Base-by-base conservation (phyloP, 2,329 filamentous ascomycete genomes). In the Pyricularia pennisetigena region DNA sequence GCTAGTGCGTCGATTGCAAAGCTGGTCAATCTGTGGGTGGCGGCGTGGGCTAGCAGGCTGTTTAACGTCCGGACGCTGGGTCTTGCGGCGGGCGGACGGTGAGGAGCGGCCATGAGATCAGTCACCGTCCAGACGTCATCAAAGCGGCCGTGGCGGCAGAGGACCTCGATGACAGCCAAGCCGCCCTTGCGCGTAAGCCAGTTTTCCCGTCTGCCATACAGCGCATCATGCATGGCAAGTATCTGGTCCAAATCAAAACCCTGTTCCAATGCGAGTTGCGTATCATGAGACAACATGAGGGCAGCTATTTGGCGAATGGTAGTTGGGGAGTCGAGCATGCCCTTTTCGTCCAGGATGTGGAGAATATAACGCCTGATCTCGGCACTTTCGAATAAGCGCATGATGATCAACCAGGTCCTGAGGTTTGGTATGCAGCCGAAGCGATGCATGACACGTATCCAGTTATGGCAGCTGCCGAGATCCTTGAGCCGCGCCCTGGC, bases 361-460 rank as follows among this genome's bases (percentile, higher is more conserved):
- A 85, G 73, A 32, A 83, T 75, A 71, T 82, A 80, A 28, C 79
- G 78, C 67, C 79, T 78, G 66, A 82, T 79, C n/a, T 85, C 82
- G 73, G 89, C 87, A 12, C 83, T 84, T 74, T 86, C 84, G 69
- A 90, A 84, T 63, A 85, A 76, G n/a, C 77, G 74, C 23, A 86
- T 74, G 69, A 85, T 82, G 4, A 81, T 75, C 2, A 81, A 71
- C 83, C 83, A 86, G 0, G 83, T 85, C 20, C 74, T 73, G 3
- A 80, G 73, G 65, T 83, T 80, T 4, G 83, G 81, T 30, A 71
- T 70, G 63, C 79, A 76, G 65, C 77, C 79, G 14, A 76, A 75
- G 7, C 70, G 67, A 28, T 75, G 69, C 83, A 86, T 85, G 69
- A 77, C 74, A 20, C 73, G 71, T 20, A 85, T 71, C 1, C 78